Conservation (phyloP, 2,329 filamentous ascomycete genomes). For the Penicillium sp. region DNA sequence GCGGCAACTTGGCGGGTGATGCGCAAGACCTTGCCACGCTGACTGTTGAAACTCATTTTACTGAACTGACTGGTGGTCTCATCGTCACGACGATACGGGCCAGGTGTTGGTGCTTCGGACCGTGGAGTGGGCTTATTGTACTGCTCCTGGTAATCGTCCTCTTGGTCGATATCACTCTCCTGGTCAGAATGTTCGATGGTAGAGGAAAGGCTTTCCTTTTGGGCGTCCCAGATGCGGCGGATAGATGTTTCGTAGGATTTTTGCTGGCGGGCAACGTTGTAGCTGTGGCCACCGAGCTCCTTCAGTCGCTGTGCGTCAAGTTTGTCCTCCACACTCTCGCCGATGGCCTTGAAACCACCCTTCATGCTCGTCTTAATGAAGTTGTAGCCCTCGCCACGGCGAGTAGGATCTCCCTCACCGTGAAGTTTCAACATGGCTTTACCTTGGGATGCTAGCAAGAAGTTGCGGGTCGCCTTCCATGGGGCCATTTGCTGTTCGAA, state of each 20-base stretch:
- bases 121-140: slow-evolving; percentile 61
- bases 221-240: slow-evolving; percentile 86
- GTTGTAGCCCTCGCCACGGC: slow-evolving; percentile 89
- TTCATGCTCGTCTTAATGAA: slow-evolving; percentile 99
- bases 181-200: slow-evolving; percentile 72
- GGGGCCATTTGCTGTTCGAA: slow-evolving; percentile 88
- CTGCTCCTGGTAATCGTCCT: slow-evolving; percentile 49
- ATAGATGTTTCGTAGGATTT: slow-evolving; percentile 90
- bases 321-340: slow-evolving; percentile 84
- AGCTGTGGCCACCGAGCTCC: slow-evolving; percentile 82
- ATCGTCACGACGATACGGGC: slow-evolving; percentile 60
- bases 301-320: slow-evolving; percentile 74
- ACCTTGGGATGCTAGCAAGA: slow-evolving; percentile 86
- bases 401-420: slow-evolving; percentile 91
- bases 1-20: slow-evolving; percentile 72
- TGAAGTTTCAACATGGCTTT: slow-evolving; percentile 97
- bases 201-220: slow-evolving; percentile 76
- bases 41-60: slow-evolving; percentile 68
- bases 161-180: slow-evolving; percentile 63
- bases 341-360: slow-evolving; percentile 88
- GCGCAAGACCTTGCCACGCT: slow-evolving; percentile 67
- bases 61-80: slow-evolving; percentile 81
- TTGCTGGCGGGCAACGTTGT: slow-evolving; percentile 95
- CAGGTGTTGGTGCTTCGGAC: slow-evolving; percentile 65
- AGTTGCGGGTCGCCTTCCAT: slow-evolving; percentile 96